A percentile compares a stretch with the other conserved stretches of the same genome.
Conservation (phyloP, 140 eudicot genomes). For the Oenanthe javanica region DNA sequence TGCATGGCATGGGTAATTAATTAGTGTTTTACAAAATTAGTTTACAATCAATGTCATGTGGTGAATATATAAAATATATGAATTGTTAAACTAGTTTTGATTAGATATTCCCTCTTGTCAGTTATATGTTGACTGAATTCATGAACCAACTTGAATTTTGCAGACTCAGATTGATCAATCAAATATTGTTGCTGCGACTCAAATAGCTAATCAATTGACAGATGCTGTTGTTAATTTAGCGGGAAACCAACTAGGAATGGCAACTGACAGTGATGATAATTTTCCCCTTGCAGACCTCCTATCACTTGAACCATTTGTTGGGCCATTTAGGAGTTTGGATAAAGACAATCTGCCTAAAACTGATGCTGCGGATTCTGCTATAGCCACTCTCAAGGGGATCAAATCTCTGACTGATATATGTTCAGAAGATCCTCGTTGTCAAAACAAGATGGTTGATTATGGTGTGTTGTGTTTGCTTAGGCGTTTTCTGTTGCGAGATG, state of each 20-base stretch:
- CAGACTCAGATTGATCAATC: constrained; percentile 88
- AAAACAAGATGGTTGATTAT: constrained; percentile 51
- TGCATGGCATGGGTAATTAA: not conserved
- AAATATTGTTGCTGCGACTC: constrained; percentile 59
- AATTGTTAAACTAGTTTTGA: not conserved
- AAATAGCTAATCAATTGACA: constrained; percentile 58
- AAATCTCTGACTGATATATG: constrained; percentile 91
- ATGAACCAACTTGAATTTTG: constrained; percentile 26
- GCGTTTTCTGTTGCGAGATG: constrained; percentile 69
- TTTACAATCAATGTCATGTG: not conserved
- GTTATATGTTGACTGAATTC: constrained; percentile 10
- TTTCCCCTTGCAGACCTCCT: constrained; percentile 61
- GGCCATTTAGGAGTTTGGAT: constrained; percentile 50
- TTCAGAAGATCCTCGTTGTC: constrained; percentile 63
- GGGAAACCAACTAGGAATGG: constrained; percentile 46
- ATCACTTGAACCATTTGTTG: constrained; percentile 64
- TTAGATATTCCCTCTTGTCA: not conserved
- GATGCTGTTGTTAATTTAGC: constrained; percentile 73
- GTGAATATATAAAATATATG: not conserved
- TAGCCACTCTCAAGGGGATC: constrained; percentile 89
- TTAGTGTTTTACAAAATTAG: not conserved
- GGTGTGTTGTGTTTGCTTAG: constrained; percentile 75
- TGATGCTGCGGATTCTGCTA: constrained; percentile 73
- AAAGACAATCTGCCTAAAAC: constrained; percentile 56
- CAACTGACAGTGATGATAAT: constrained; percentile 32